phyloP scores from a whole-genome alignment of 495 filamentous ascomycete genomes.

The Podospora anserina region DNA sequence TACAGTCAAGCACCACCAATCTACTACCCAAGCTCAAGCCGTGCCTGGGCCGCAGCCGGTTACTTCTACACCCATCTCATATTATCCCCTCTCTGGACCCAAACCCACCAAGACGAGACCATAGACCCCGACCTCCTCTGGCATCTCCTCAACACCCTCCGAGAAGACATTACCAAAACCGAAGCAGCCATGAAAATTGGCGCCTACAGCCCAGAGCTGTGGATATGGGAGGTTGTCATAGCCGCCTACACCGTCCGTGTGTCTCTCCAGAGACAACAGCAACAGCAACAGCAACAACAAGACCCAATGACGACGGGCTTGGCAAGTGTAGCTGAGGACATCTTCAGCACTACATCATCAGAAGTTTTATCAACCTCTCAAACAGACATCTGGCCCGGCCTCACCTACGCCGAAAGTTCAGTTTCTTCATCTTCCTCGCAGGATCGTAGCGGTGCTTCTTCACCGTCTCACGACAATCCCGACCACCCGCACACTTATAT shows the following conservation, averaged over 20 bases:
- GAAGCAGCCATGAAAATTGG: conserved; percentile 26
- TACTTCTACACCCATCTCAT: conserved; percentile 28
- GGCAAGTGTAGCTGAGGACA: no score
- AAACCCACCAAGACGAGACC: neutral
- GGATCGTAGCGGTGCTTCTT: neutral
- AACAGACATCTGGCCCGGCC: neutral
- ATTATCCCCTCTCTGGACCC: conserved; percentile 11
- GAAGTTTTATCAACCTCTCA: neutral
- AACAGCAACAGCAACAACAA: neutral
- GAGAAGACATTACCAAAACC: conserved; percentile 20
- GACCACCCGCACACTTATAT: no score
- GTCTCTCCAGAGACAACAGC: neutral
- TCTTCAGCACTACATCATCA: neutral
- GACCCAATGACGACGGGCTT: neutral
- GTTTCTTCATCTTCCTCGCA: neutral
- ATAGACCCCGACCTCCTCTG: conserved; percentile 19
- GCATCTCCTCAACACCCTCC: conserved; percentile 20
- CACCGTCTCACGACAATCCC: no score
- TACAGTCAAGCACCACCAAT: conserved; percentile 9
- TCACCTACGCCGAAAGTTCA: neutral
- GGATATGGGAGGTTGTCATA: conserved; percentile 20
- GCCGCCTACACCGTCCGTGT: neutral
- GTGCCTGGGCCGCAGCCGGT: conserved; percentile 27
- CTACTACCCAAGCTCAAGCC: conserved; percentile 19
- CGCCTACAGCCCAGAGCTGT: conserved; percentile 24